Base-by-base conservation (phyloP, 2,329 filamentous ascomycete genomes). In the Cryphonectria japonica region DNA sequence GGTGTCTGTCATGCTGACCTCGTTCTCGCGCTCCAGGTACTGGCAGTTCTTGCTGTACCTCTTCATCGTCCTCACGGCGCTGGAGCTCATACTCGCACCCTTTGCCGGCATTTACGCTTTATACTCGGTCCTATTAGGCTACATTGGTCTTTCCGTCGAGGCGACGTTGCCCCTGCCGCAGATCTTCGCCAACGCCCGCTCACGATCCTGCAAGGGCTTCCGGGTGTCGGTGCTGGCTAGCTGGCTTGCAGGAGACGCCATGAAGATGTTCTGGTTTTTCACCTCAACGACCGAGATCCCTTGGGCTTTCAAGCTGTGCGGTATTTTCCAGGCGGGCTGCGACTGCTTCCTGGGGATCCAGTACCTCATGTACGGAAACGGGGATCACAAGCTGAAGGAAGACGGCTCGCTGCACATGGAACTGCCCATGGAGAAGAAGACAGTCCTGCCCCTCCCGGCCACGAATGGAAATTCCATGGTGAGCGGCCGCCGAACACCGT, bases 261-360 rank as follows among this genome's bases (percentile, higher is more conserved):
- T 96, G 90, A 97, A 97, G 85, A 92, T 95, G 86, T 92, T 94
- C 77, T 92, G 89, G 89, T 96, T 95, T 83, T 92, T 95, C 73
- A 92, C 90, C 1, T 88, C 91, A 0, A 88, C 86, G 1, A 88
- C 88, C 4, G 84, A 87, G 76, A 93, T 96, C 43, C 93, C 93
- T 0, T 87, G 87, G 86, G 89, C 92, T 1, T 97, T 96, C 81
- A 95, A 95, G 83, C 81, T 93, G 29, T 95, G 93, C 78, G 93
- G 92, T 74, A 85, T 94, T 69, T 94, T 96, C 81, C 93, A 96
- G 84, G 92, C 92, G 29, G 84, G 83, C 32, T 95, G 93, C 81
- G 93, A 97, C 82, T 82, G 85, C 65, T 90, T 92, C 74, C 84
- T 96, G 62, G 93, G 92, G 1, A 79, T 91, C 22, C 93, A 96